Conservation (phyloP, 2,329 filamentous ascomycete species). For the Colletotrichum sp. region DNA sequence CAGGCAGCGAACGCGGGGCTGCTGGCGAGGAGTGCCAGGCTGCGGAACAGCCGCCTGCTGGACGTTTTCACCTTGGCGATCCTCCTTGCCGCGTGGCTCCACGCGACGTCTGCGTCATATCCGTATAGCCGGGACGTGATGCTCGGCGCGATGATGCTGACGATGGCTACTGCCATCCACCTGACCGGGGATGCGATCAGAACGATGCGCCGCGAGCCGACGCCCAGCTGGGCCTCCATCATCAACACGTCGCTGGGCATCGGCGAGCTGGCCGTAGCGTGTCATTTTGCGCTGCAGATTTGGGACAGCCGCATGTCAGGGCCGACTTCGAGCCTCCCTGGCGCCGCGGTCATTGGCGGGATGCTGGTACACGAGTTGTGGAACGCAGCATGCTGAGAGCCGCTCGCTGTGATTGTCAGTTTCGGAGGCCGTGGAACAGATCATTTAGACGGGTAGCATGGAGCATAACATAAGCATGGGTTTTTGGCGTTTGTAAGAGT, state of each 20-base stretch:
- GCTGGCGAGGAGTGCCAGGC: background rate
- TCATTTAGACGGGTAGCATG: slow-evolving; percentile 7
- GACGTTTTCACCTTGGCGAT: slow-evolving; percentile 20
- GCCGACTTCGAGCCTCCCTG: slow-evolving; percentile 2
- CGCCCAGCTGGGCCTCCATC: slow-evolving; percentile 11
- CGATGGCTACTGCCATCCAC: slow-evolving; percentile 11
- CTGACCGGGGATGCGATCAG: slow-evolving; percentile 16
- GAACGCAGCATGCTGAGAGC: slow-evolving; percentile 10
- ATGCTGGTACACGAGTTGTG: slow-evolving; percentile 21
- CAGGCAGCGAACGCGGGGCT: background rate
- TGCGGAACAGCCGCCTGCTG: slow-evolving; percentile 16
- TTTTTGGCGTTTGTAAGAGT: background rate
- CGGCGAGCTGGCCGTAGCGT: slow-evolving; percentile 16
- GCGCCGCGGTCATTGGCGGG: slow-evolving; percentile 13
- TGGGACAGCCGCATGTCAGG: background rate
- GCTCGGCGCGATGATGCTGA: slow-evolving; percentile 22
- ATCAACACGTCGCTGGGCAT: slow-evolving; percentile 13
- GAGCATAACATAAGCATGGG: slow-evolving; percentile 2
- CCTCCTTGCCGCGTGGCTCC: slow-evolving; percentile 16
- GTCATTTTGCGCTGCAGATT: slow-evolving; percentile 17
- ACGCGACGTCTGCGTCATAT: slow-evolving; percentile 13
- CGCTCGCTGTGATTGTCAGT: background rate
- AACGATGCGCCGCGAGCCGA: slow-evolving; percentile 5
- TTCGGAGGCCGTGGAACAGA: background rate
- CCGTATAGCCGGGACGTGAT: slow-evolving; percentile 20